Conservation (phyloP, 805 yeast species). For the Zygoascus ofunaensis region DNA sequence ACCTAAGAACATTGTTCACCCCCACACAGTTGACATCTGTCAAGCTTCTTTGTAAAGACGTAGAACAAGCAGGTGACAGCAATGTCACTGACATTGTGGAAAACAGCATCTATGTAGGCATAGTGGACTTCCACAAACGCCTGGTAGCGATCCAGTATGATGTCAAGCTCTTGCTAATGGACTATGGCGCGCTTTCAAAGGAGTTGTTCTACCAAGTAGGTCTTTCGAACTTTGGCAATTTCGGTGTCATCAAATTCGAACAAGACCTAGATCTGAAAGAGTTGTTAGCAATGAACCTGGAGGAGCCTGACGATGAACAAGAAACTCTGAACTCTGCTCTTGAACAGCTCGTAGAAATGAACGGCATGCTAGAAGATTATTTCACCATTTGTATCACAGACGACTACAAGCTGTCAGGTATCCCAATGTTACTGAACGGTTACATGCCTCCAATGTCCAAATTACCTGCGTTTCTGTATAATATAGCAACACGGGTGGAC, state of each 20-base stretch:
- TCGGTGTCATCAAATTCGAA: slow-evolving; percentile 43
- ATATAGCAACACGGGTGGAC: slow-evolving; percentile 49
- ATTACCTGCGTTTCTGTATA: slow-evolving; percentile 55
- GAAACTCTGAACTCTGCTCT: slow-evolving; percentile 16
- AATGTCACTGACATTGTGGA: slow-evolving; percentile 59
- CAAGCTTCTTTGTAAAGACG: slow-evolving; percentile 41
- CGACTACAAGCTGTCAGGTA: slow-evolving; percentile 30
- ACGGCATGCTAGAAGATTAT: slow-evolving; percentile 74
- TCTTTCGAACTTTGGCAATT: slow-evolving; percentile 69
- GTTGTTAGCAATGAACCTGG: slow-evolving; percentile 33
- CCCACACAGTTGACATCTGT: slow-evolving; percentile 30
- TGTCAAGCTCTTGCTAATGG: slow-evolving; percentile 66
- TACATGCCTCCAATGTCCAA: slow-evolving; percentile 56
- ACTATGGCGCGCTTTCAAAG: slow-evolving; percentile 58
- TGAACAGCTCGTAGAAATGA: slow-evolving; percentile 38
- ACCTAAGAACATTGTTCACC: background rate
- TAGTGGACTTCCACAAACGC: slow-evolving; percentile 63
- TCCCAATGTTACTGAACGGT: slow-evolving; percentile 64
- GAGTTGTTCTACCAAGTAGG: slow-evolving; percentile 79
- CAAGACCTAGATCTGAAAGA: slow-evolving; percentile 29
- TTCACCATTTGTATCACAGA: slow-evolving; percentile 42
- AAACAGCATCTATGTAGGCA: slow-evolving; percentile 67
- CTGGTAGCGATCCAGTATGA: slow-evolving; percentile 80
- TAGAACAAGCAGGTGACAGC: slow-evolving; percentile 39
- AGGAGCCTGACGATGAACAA: slow-evolving; percentile 15